Evolutionary conservation across 2,329 filamentous ascomycete species (phyloP).

Genomic region (Neonectria punicea): DNA sequence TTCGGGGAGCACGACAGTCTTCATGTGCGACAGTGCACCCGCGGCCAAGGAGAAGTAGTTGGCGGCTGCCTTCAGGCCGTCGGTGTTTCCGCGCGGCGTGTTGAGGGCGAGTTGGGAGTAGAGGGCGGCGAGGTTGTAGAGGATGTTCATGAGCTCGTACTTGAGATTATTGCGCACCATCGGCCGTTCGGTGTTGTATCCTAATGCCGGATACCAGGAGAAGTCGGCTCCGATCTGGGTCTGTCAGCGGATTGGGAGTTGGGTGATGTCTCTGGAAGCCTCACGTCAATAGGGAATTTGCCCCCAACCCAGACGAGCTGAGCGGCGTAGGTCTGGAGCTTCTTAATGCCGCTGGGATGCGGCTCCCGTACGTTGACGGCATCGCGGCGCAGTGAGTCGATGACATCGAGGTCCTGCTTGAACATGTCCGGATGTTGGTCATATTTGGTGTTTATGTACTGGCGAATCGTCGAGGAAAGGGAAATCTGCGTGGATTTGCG

Average conservation of each 20-base stretch:
- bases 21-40: slow-evolving; percentile 83
- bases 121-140: slow-evolving; percentile 92
- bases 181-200: slow-evolving; percentile 85
- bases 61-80: slow-evolving; percentile 87
- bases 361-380: slow-evolving; percentile 91
- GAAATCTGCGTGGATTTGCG: slow-evolving; percentile 84
- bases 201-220: slow-evolving; percentile 93
- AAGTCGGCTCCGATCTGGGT: slow-evolving; percentile 90
- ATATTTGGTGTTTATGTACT: slow-evolving; percentile 98
- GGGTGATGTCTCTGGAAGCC: slow-evolving; percentile 20
- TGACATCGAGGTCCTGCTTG: slow-evolving; percentile 82
- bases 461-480: slow-evolving; percentile 83
- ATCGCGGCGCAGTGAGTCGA: slow-evolving; percentile 84
- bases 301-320: slow-evolving; percentile 93
- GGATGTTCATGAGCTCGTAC: slow-evolving; percentile 89
- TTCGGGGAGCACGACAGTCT: slow-evolving; percentile 81
- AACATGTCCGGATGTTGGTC: slow-evolving; percentile 99
- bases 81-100: slow-evolving; percentile 79
- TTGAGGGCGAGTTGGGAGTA: slow-evolving; percentile 92
- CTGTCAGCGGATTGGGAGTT: slow-evolving; percentile 10
- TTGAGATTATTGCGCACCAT: slow-evolving; percentile 73
- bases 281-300: slow-evolving; percentile 94
- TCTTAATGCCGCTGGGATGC: slow-evolving; percentile 85
- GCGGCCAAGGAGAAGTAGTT: slow-evolving; percentile 91
- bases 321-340: slow-evolving; percentile 90